Conservation (phyloP, 2,329 filamentous ascomycete species). For the Fusarium sp. region DNA sequence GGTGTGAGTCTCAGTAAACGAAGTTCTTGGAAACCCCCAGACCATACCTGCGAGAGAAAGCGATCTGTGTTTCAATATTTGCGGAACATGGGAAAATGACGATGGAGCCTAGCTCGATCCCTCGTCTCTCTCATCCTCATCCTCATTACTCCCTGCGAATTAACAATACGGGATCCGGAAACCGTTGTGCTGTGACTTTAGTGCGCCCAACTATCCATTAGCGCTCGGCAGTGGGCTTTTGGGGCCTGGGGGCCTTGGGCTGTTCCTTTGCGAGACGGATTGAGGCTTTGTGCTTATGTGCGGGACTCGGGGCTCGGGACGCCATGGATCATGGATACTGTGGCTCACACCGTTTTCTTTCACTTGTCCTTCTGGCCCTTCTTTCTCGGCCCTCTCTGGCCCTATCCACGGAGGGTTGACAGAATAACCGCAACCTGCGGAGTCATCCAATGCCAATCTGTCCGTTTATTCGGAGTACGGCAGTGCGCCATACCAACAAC, state of each 20-base stretch:
- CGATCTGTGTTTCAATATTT: conserved; percentile 1
- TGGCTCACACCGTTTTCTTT: conserved; percentile 45
- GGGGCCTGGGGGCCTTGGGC: background rate
- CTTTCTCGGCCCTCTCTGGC: conserved; percentile 8
- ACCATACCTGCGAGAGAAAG: conserved; percentile 1
- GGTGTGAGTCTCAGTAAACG: conserved; percentile 21
- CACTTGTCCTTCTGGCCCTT: conserved; percentile 26
- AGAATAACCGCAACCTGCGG: conserved; percentile 15
- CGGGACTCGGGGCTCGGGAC: conserved; percentile 34
- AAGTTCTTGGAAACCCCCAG: conserved; percentile 14
- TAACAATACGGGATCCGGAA: conserved; percentile 24
- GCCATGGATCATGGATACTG: conserved; percentile 37
- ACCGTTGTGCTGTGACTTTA: conserved; percentile 34
- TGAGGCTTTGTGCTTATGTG: conserved; percentile 39
- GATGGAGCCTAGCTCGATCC: conserved; percentile 28
- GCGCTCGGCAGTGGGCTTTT: conserved; percentile 36
- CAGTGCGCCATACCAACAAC: conserved; percentile 38
- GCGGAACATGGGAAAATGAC: conserved; percentile 27
- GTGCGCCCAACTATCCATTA: conserved; percentile 25
- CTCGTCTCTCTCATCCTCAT: conserved; percentile 7
- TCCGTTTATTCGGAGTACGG: conserved; percentile 41
- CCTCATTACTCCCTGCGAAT: conserved; percentile 18
- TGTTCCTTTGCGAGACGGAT: conserved; percentile 26
- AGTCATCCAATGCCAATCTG: background rate
- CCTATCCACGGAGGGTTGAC: conserved; percentile 19